phyloP scores from a whole-genome alignment of 208 protist species.

The Trypanosoma melophagium region DNA sequence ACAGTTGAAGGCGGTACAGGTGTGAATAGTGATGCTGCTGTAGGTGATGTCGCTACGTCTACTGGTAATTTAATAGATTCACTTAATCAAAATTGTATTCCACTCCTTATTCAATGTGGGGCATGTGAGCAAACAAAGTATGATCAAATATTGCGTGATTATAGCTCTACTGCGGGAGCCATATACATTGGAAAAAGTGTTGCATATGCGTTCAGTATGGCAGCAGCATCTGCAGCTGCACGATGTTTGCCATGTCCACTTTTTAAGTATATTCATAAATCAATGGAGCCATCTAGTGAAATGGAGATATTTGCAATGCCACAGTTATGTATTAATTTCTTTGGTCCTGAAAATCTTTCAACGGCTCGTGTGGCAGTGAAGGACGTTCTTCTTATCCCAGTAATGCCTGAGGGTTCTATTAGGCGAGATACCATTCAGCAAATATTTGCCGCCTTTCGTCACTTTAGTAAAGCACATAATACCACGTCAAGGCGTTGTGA shows the following conservation, averaged over 20 bases:
- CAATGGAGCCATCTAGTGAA: not conserved
- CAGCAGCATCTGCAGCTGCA: slow-evolving; percentile 47
- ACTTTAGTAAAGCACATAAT: slow-evolving; percentile 19
- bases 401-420: slow-evolving; percentile 24
- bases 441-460: slow-evolving; percentile 27
- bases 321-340: slow-evolving; percentile 41
- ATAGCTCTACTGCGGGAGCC: not conserved
- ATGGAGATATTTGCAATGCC: slow-evolving; percentile 28
- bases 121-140: slow-evolving; percentile 15
- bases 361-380: slow-evolving; percentile 20
- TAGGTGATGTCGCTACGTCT: not conserved
- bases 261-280: slow-evolving; percentile 35
- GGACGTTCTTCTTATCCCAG: slow-evolving; percentile 21
- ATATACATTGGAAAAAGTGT: slow-evolving; percentile 2
- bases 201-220: slow-evolving; percentile 54
- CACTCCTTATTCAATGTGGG: slow-evolving; percentile 12
- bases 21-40: not conserved
- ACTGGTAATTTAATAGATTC: slow-evolving; percentile 10
- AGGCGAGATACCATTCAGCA: slow-evolving; percentile 18
- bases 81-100: slow-evolving; percentile 33
- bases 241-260: slow-evolving; percentile 35
- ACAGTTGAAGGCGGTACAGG: not conserved
- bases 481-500: slow-evolving; percentile 20
- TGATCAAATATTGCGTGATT: slow-evolving; percentile 5
- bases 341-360: slow-evolving; percentile 24